Base-by-base conservation (phyloP, 192 early-diverging fungal genomes). In the Mortierella antarctica region DNA sequence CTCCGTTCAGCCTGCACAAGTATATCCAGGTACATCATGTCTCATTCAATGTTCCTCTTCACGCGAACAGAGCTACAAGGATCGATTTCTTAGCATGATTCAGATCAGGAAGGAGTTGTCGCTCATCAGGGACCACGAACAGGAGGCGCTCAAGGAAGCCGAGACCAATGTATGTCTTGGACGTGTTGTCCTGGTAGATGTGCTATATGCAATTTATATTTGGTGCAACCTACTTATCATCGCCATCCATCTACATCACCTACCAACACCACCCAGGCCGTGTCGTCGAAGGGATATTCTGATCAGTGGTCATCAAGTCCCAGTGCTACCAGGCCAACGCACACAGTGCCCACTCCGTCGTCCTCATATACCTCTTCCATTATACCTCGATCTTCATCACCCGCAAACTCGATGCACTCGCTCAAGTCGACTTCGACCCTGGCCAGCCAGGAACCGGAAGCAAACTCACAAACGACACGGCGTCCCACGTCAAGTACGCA, bases 1-100 rank as follows among this genome's bases (percentile, higher is more conserved):
- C 31, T 31, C 31, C 1, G 31, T 31, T 31, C 31, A 31, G 31
- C 31, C 31, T 31, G 31, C 31, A 3, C 31, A 31, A 3, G 31
- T 31, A 31, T 31, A 31, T 31, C 31, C 3, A 31, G 31, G 31
- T 31, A 31, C 31, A 31, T 31, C 31, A 31, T 31, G 31, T 31
- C 31, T 31, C 31, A 31, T 31, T 31, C 31, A 3, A 31, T 31
- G 31, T 31, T 31, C 31, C 31, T 40, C 12, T 13, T 44, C n/a
- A 18, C 56, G 2, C 13, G 42, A 55, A 64, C 23, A 72, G 77
- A 71, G 54, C 41, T 57, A 58, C 20, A 80, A 67, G 70, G 77
- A 80, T 18, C 53, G 77, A 53, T 80, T 80, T 47, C 49, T 68
- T 18, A 80, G 70, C 49, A 80, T 80, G 65, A 61, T 58, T 17